Evolutionary conservation across 2,329 filamentous ascomycete species (phyloP), one percentile per base, ranked within the genome.

Genomic region (Diaporthe sp.): DNA sequence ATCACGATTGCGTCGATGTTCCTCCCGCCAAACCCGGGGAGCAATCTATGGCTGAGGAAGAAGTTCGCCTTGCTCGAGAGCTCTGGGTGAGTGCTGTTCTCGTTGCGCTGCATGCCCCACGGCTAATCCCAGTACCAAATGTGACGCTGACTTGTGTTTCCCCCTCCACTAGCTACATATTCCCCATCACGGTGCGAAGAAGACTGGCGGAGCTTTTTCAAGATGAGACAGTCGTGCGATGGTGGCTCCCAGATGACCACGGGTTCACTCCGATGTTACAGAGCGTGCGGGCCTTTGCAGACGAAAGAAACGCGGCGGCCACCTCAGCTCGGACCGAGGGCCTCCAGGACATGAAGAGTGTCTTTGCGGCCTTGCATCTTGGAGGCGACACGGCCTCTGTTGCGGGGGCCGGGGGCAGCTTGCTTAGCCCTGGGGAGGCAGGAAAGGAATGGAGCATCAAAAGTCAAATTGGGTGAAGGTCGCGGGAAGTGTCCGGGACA

Each of bases 161-260:
- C 76, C 70, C n/a, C 46, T 44, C 17, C 19, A 22, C 22, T 77
- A 98, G 96, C 53, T 98, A 97, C 82, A 94, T 98, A 34, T 96
- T 95, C 79, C 93, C 96, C 1, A 87, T 91, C 42, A 90, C 91
- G 17, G 92, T 96, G 79, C 93, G 96, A 75, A 88, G 86, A 44
- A 92, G 93, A 78, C 93, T 98, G 89, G 92, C 94, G 44, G 90
- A 94, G 62, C 83, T 95, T 34, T 98, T 97, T 88, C 87, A 90
- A 76, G 90, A 94, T 58, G 89, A 91, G 19, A 91, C 92, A 28
- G 91, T 95, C 72, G 90, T 91, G 60, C 89, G 93, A 75, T 98
- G 95, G 95, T 99, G 97, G 97, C 89, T 98, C 3, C 94, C 95
- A 3, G 90, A 97, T 82, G 91, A 95, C 77, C 94, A 96, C 85